Evolutionary conservation across 2,329 filamentous ascomycete species (phyloP).

Genomic region (Aureobasidium sp.): DNA sequence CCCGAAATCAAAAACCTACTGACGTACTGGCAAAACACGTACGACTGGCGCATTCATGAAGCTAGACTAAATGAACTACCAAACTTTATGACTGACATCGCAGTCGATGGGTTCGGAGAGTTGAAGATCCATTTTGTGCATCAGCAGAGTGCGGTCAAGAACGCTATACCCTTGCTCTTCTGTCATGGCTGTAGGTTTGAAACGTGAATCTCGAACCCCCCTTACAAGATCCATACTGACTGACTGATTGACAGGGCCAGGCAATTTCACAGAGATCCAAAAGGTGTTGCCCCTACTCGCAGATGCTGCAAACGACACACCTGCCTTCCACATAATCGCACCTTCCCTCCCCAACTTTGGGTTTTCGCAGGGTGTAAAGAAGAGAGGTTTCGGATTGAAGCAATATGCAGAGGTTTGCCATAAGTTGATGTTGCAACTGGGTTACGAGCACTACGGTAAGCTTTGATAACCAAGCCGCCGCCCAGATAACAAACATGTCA

Average conservation of each 20-base stretch:
- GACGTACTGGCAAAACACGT: slow-evolving; percentile 49
- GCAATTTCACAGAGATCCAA: slow-evolving; percentile 59
- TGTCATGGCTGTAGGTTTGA: slow-evolving; percentile 50
- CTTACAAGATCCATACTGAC: too few species aligned
- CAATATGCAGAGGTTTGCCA: slow-evolving; percentile 60
- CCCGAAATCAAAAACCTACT: slow-evolving; percentile 53
- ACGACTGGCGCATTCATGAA: slow-evolving; percentile 58
- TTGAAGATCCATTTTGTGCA: slow-evolving; percentile 61
- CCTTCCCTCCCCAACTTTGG: slow-evolving; percentile 52
- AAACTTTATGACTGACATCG: slow-evolving; percentile 50
- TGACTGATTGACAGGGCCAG: slow-evolving; percentile 42
- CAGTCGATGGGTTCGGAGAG: slow-evolving; percentile 52
- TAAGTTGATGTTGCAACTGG: slow-evolving; percentile 61
- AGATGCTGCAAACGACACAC: slow-evolving; percentile 49
- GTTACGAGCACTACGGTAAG: slow-evolving; percentile 53
- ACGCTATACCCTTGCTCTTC: slow-evolving; percentile 59
- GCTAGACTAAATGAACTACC: slow-evolving; percentile 52
- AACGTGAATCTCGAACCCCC: too few species aligned
- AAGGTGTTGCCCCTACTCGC: slow-evolving; percentile 53
- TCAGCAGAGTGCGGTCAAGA: slow-evolving; percentile 42
- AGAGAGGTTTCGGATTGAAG: slow-evolving; percentile 50
- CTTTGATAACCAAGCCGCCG: neutral
- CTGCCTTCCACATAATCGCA: slow-evolving; percentile 43
- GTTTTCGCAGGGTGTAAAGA: slow-evolving; percentile 42
- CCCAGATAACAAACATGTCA: neutral